phyloP scores from a whole-genome alignment of 805 yeast genomes.

The Candida easanensis region DNA sequence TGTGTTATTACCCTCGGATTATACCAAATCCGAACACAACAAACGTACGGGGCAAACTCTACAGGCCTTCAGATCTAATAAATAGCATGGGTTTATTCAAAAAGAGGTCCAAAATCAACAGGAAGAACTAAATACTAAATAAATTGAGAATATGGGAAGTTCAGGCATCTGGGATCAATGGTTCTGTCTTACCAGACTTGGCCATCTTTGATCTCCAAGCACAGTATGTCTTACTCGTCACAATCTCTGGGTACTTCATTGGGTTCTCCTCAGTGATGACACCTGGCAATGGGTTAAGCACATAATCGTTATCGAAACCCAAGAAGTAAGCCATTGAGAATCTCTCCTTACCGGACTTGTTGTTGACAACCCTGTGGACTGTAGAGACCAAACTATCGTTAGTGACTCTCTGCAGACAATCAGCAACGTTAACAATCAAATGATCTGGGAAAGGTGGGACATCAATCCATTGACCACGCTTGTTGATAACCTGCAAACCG shows the following conservation, averaged over 20 bases:
- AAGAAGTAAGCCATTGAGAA: conserved; percentile 27
- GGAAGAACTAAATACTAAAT: too few relatives aligned
- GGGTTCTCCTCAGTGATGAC: conserved; percentile 21
- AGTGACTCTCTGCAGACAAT: conserved; percentile 36
- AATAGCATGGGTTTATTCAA: too few relatives aligned
- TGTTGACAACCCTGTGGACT: conserved; percentile 37
- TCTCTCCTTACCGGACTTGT: conserved; percentile 15
- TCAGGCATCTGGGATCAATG: too few relatives aligned
- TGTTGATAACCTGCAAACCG: conserved; percentile 37
- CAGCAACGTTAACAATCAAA: conserved; percentile 39
- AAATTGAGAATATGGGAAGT: too few relatives aligned
- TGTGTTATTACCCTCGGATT: too few relatives aligned
- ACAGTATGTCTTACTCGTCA: conserved; percentile 5
- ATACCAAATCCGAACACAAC: too few relatives aligned
- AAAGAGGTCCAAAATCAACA: too few relatives aligned
- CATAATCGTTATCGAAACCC: conserved; percentile 20
- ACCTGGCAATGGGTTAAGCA: conserved; percentile 23
- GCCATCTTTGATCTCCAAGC: conserved; percentile 14
- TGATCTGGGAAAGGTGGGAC: conserved; percentile 35
- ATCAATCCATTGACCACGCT: conserved; percentile 30
- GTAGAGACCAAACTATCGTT: conserved; percentile 38
- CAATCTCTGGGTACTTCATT: conserved; percentile 16
- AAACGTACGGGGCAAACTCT: too few relatives aligned
- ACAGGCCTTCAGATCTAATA: too few relatives aligned
- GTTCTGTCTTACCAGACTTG: conserved; percentile 11